Base-by-base conservation (phyloP, 768 basidiomycete genomes). In the Boletus sp. region DNA sequence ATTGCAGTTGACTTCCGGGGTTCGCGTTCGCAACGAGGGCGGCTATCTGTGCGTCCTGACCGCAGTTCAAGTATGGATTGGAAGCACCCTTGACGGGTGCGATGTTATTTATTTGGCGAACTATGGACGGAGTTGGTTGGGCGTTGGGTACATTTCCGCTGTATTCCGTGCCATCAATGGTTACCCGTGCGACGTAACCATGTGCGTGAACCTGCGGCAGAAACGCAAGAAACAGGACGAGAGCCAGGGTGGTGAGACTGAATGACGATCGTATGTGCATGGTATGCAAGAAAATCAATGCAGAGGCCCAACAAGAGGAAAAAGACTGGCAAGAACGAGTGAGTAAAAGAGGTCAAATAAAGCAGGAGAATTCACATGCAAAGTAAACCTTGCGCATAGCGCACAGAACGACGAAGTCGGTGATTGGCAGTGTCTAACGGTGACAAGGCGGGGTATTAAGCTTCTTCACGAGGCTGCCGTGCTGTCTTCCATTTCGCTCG, bases 51-150 rank as follows among this genome's bases (percentile, higher is more conserved):
- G 85, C 81, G 35, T 77, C 71, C 18, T 76, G 72, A 11, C 89
- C 89, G 60, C 89, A 90, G 69, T 81, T 86, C 11, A 87, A 48
- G 50, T 74, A 76, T 3, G 78, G 63, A 63, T 87, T 88, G 37
- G 53, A 71, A 18, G 85, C 79, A 39, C 83, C 84, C 69, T 89
- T 82, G 57, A 82, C 79, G 2, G 83, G 82, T 0, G 68, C 57
- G 56, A 77, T 75, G 59, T 66, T 67, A 53, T 73, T 66, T 49
- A 83, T 73, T 50, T 75, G 75, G 20, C 81, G 80, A 41, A 83
- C 74, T 24, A 79, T 76, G 48, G 75, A 72, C 8, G 77, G 70
- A 48, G 60, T 63, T 58, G 71, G 67, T 50, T 73, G 57, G n/a
- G 76, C 72, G 54, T 74, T 74, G 50, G 78, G 78, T 6, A 69